Evolutionary conservation across 352 stramenopile genomes (phyloP), one percentile per base, ranked within the genome.

Genomic region (Phytopythium delawarense): DNA sequence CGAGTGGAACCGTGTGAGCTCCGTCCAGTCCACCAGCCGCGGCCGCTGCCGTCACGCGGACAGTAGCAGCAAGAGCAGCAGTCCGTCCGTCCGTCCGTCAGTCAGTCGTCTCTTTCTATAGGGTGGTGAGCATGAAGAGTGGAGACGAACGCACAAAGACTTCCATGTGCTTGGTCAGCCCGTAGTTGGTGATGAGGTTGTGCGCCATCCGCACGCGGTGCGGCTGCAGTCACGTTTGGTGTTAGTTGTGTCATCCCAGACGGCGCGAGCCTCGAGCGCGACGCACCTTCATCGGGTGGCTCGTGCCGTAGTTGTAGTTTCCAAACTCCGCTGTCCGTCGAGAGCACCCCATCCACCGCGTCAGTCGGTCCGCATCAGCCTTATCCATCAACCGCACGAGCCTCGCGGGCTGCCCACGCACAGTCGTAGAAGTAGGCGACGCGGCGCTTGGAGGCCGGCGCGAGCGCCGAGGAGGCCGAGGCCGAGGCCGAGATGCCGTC

Each of bases 101-200:
- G 48, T 45, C 20, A 45, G 40, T 21, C 40, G 6, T 6, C 40
- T 7, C 44, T 21, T n/a, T 16, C 42, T 45, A 53, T 21, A 63
- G 25, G 42, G n/a, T 16, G 35, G 35, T 15, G 23, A 5, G 34
- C 35, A 13, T 32, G 28, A 32, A 32, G 28, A 1, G 28, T 0
- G 6, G 32, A 35, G 1, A 39, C 51, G 25, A 15, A 88, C 87
- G 67, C 87, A 96, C 88, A 54, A 98, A 99, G 61, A 99, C 95
- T 76, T 99, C 96, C 97, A 99, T 99, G 82, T 99, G 88, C 75
- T 97, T 96, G 74, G 98, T 99, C 28, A 99, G 84, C 23, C 96
- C 97, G 76, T 99, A 99, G 73, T 99, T 99, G 21, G 98, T 94
- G 59, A 99, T 97, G 62, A 99, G 88, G 78, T 99, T 98, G 84